Percentiles rank a stretch among this genome's conserved stretches.
phyloP scores from a whole-genome alignment of 208 protist species.

The Leishmania arabica region DNA sequence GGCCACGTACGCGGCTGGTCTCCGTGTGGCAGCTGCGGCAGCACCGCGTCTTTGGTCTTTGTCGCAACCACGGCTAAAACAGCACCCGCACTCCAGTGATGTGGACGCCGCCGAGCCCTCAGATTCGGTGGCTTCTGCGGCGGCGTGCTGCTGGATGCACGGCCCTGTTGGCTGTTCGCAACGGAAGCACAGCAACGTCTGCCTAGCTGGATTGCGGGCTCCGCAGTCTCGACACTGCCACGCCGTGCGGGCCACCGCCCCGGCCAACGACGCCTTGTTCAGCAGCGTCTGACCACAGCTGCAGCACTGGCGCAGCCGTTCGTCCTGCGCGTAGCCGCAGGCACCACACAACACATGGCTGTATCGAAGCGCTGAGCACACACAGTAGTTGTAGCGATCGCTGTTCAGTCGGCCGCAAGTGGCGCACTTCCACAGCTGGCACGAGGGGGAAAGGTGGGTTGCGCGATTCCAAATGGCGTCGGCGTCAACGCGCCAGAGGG shows the following conservation, averaged over 20 bases:
- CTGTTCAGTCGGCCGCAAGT: constrained; percentile 83
- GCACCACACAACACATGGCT: constrained; percentile 62
- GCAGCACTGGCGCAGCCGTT: constrained; percentile 63
- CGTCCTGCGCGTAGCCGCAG: constrained; percentile 81
- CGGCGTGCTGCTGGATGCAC: constrained; percentile 7
- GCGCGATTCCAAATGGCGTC: constrained; percentile 47
- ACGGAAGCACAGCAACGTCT: constrained; percentile 67
- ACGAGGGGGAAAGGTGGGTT: constrained; percentile 44
- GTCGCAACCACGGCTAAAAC: background rate
- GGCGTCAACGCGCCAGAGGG: constrained; percentile 66
- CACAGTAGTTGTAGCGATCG: constrained; percentile 90
- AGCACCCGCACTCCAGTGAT: background rate
- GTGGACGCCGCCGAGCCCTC: background rate
- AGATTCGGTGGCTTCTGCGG: background rate
- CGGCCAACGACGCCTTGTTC: constrained; percentile 5
- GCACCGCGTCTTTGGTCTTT: background rate
- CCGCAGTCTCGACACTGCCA: constrained; percentile 69
- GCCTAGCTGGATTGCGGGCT: constrained; percentile 70
- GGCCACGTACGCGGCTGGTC: constrained; percentile 16
- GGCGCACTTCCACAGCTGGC: constrained; percentile 80
- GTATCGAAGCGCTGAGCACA: constrained; percentile 83
- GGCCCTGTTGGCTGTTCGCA: constrained; percentile 61
- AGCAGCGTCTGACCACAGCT: constrained; percentile 55
- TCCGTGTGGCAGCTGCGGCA: background rate
- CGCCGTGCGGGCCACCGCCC: constrained; percentile 55